Base-by-base conservation (phyloP, 176 grass and related monocot genomes). In the Saccharum spontaneum region DNA sequence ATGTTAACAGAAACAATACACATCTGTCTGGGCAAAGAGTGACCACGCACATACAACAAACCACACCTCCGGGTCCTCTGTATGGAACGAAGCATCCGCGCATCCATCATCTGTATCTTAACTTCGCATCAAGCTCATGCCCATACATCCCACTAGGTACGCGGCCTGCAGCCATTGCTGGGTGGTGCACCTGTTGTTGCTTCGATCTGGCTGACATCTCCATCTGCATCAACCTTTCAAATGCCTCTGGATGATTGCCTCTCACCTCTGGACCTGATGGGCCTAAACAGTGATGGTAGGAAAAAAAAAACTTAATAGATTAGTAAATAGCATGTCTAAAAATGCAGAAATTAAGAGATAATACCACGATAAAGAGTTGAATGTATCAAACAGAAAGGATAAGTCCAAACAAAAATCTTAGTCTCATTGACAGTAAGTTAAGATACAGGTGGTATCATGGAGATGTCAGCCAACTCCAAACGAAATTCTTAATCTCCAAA, bases 211-310 rank as follows among this genome's bases (percentile, higher is more conserved):
- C 97, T 63, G 83, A 84, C 49, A 98, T 76, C 77, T 99, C 94
- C 91, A 96, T 92, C 73, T 94, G 91, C 30, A 96, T 87, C 78
- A 96, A 57, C 84, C 91, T 92, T 83, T 99, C 89, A 24, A 99
- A 83, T 64, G 81, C 82, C 33, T 92, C 92, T 59, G 91, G 84
- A 77, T 85, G 93, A 84, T 73, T 90, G 72, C 78, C 64, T 26
- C 75, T 82, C 68, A 86, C 86, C 8, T 86, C 87, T 86, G 84
- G 59, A 36, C 63, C 82, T 20, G 50, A 82, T 79, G 85, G 67
- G 75, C 87, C 94, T 94, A 83, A 20, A 61, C 48, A 80, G n/a
- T 5, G 9, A 61, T 61, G 22, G 57, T 61, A 26, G 5, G 5
- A 38, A 1, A 81, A 81, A 63, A 81, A 71, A 41, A 67, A 31